These are phyloP conservation scores for Flaveria floridana DNA, from an alignment of 140 eudicot genomes.

Conservation along the genomic window DNA sequence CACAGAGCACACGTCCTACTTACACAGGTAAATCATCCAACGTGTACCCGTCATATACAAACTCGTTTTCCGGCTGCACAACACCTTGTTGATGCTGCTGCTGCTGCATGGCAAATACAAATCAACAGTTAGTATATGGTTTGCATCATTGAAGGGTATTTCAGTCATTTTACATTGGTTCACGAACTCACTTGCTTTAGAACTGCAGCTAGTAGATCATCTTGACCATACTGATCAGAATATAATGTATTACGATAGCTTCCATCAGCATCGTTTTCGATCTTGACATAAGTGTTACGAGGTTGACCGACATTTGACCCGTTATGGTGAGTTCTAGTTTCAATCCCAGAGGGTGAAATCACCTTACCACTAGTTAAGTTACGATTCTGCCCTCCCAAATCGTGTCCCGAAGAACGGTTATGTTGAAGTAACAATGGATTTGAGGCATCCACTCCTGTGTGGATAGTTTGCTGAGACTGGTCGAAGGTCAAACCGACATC, in stretches of 20 bases:
- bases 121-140: conserved; percentile 9
- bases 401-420: conserved; percentile 34
- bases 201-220: conserved; percentile 74
- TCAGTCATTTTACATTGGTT: background rate
- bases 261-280: conserved; percentile 50
- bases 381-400: conserved; percentile 39
- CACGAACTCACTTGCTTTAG: conserved; percentile 64
- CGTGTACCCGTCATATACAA: conserved; percentile 69
- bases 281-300: conserved; percentile 37
- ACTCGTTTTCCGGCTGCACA: conserved; percentile 58
- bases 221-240: conserved; percentile 65
- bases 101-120: conserved; percentile 22
- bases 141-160: background rate
- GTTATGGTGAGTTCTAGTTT: conserved; percentile 35
- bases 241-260: conserved; percentile 46
- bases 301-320: conserved; percentile 44
- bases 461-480: conserved; percentile 43
- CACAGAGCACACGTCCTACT: conserved; percentile 19
- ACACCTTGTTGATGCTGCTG: conserved; percentile 59
- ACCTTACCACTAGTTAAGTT: conserved; percentile 36
- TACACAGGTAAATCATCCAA: conserved; percentile 80
- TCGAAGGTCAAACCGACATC: conserved; percentile 58
- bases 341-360: conserved; percentile 40
- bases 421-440: conserved; percentile 42
- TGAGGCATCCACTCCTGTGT: conserved; percentile 28